A percentile compares a stretch with the other conserved stretches of the same genome.
Conservation (phyloP, 768 basidiomycete species). For the Floccularia luteovirens region DNA sequence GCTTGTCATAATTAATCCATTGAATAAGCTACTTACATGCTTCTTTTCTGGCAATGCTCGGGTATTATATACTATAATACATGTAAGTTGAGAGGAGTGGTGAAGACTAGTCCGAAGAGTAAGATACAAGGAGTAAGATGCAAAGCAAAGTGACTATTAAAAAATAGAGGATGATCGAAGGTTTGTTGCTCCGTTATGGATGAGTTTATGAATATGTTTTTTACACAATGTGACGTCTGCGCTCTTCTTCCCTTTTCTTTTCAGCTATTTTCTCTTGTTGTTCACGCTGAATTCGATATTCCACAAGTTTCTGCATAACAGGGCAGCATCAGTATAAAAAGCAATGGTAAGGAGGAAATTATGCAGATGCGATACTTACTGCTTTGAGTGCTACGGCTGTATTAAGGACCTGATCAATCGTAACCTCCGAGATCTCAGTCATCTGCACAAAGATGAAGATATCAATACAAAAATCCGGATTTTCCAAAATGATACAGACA, state of each 20-base stretch:
- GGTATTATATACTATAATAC: no score
- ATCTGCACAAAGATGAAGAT: slow-evolving; percentile 29
- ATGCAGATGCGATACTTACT: slow-evolving; percentile 36
- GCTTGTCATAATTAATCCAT: no score
- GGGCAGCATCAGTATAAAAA: slow-evolving; percentile 15
- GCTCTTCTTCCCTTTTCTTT: slow-evolving; percentile 16
- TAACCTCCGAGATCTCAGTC: slow-evolving; percentile 58
- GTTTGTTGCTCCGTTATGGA: slow-evolving; percentile 11
- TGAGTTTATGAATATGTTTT: no score
- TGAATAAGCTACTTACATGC: no score
- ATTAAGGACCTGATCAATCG: slow-evolving; percentile 51
- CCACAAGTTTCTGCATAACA: slow-evolving; percentile 46
- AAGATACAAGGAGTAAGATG: no score
- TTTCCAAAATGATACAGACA: slow-evolving; percentile 10
- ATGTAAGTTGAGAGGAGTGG: no score
- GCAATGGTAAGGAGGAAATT: slow-evolving; percentile 13
- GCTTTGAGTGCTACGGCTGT: slow-evolving; percentile 53
- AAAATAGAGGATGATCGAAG: slow-evolving; percentile 17
- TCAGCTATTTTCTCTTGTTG: slow-evolving; percentile 25
- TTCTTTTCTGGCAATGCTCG: no score
- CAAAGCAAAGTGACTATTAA: no score
- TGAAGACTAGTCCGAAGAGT: no score
- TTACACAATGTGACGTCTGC: slow-evolving; percentile 22
- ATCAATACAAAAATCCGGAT: neutral
- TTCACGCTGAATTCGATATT: slow-evolving; percentile 45